A percentile compares a stretch with the other conserved stretches of the same genome.
Conservation (phyloP, 2,329 filamentous ascomycete genomes). For the Xylaria sp. region DNA sequence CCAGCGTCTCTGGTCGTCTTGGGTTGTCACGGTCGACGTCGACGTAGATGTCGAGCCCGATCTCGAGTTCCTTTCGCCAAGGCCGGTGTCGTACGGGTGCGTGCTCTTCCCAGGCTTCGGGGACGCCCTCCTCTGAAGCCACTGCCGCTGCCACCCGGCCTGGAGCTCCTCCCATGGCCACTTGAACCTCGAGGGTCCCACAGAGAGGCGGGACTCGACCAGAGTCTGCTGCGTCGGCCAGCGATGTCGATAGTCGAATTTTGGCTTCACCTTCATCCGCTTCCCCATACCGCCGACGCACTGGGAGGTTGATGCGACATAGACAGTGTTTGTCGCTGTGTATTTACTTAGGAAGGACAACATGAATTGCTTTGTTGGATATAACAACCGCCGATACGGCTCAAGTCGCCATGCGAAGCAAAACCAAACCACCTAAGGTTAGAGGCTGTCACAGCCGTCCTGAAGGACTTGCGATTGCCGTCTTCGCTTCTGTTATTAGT, state of each 20-base stretch:
- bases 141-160: not conserved
- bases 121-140: constrained; percentile 17
- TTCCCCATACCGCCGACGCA: constrained; percentile 26
- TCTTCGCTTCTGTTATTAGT: not conserved
- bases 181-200: constrained; percentile 31
- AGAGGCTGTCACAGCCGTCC: not conserved
- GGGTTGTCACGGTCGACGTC: not conserved
- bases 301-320: not conserved
- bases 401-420: not conserved
- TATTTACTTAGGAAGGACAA: constrained; percentile 13
- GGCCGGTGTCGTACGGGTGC: constrained; percentile 49
- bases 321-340: not conserved
- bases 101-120: constrained; percentile 46
- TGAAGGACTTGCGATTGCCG: not conserved
- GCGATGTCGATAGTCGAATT: constrained; percentile 45
- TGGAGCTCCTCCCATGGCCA: constrained; percentile 41
- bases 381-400: not conserved
- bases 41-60: constrained; percentile 6
- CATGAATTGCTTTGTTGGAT: not conserved
- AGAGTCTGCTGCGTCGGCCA: constrained; percentile 49
- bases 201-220: constrained; percentile 37
- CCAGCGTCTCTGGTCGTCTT: not conserved
- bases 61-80: constrained; percentile 26
- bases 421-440: not conserved
- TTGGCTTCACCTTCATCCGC: constrained; percentile 18